Evolutionary conservation across 2,329 filamentous ascomycete genomes (phyloP), one percentile per base, ranked within the genome.

Genomic region (Pseudocercospora fuligena): DNA sequence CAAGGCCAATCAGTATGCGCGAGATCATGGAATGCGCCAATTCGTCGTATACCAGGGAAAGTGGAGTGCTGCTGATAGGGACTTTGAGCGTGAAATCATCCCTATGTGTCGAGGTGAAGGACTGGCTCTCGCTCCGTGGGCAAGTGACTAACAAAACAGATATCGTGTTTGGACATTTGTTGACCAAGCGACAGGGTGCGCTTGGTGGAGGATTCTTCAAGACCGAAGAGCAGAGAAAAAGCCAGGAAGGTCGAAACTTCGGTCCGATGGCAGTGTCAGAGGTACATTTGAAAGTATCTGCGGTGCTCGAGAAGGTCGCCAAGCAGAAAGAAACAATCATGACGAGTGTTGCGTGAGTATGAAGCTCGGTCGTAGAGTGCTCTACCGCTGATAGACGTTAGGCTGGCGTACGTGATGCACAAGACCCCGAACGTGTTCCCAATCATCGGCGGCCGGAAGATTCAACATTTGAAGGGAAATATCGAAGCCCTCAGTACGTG

Each of bases 31-130:
- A 14, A 82, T 92, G 27, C 86, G 88, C 1, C 88, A 86, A 46
- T 93, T 93, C 80, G 85, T 82, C 40, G 86, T 92, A 31, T 92
- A 91, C 77, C 88, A 90, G 77, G 90, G 90, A 9, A 80, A 79
- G 11, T 92, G 89, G 68, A 66, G 61, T 31, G 68, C 68, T 21
- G 63, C 63, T 2, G 56, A 65, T n/a, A 56, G 68, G 25, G 90
- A 92, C 76, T 78, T 83, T 54, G 81, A 83, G 71, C 75, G 80
- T 36, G 81, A 83, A 12, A 81, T 83, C 71, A 83, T 92, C 40
- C 88, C 88, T 49, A 91, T 91, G 89, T 82, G 79, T 46, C 82
- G 82, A 43, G 81, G 83, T 31, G 87, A 90, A 72, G 88, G 88
- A 36, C 90, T 90, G 76, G 77, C 70, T 1, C 60, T 89, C 2